Conservation (phyloP, 2,329 filamentous ascomycete species). For the Leptosphaerulina australis region DNA sequence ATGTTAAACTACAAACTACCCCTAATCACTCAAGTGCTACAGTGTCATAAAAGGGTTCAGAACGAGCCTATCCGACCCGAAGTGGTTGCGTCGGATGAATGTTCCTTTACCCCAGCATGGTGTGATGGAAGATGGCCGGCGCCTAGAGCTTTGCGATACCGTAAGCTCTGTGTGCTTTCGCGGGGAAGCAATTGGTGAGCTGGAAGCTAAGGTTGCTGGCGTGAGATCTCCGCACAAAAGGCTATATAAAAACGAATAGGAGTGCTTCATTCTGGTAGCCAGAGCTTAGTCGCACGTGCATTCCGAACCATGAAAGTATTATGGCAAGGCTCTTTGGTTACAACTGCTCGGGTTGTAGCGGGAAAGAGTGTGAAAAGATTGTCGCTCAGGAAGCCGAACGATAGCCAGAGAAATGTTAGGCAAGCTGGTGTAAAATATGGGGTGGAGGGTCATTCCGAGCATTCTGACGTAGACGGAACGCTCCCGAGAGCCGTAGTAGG, state of each 20-base stretch:
- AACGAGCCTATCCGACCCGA: slow-evolving; percentile 27
- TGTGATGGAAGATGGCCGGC: slow-evolving; percentile 7
- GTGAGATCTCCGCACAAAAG: slow-evolving; percentile 35
- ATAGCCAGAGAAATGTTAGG: slow-evolving; percentile 4
- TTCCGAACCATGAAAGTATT: slow-evolving; percentile 18
- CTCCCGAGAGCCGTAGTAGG: not conserved
- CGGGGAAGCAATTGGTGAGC: slow-evolving; percentile 25
- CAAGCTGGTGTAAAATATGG: slow-evolving; percentile 11
- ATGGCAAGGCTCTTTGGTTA: slow-evolving; percentile 14
- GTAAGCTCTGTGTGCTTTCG: slow-evolving; percentile 20
- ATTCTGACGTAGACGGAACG: not conserved
- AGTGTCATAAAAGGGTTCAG: not conserved
- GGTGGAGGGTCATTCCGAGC: slow-evolving; percentile 10
- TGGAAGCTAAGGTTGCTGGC: slow-evolving; percentile 21
- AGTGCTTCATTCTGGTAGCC: slow-evolving; percentile 13
- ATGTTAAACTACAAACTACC: not conserved
- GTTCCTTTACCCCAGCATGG: slow-evolving; percentile 35
- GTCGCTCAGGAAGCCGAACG: not conserved
- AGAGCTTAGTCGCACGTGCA: slow-evolving; percentile 3
- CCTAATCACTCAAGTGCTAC: not conserved
- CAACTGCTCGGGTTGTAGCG: not conserved
- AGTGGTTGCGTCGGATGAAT: slow-evolving; percentile 31
- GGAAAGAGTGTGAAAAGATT: not conserved
- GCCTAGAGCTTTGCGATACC: slow-evolving; percentile 17
- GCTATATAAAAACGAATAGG: slow-evolving; percentile 21